Base-by-base conservation (phyloP, 768 basidiomycete species). In the Imleria badia region DNA sequence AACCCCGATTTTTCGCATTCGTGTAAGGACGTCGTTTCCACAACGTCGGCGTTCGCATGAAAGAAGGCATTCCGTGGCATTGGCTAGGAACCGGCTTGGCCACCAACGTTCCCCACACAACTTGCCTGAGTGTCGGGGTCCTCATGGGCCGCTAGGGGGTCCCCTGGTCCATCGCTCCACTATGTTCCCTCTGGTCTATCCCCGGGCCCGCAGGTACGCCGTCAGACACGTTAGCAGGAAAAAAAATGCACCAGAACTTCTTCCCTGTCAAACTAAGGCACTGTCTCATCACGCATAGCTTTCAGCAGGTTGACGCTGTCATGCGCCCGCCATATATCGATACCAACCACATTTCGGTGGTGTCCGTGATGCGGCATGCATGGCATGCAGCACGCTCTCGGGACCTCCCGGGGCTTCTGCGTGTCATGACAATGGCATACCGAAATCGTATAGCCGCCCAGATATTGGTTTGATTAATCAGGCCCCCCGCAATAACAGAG, bases 201-300 rank as follows among this genome's bases (percentile, higher is more conserved):
- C 20, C 3, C 23, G 23, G 22, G 41, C 22, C 45, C 39, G 20
- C 43, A 41, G 17, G 45, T 31, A 51, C 31, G 55, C 45, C 60
- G 44, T 51, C 43, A 30, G 31, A 67, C 65, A 67, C 58, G 58
- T 68, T 49, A 52, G 40, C 53, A 41, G 14, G 22, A 41, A 44
- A 45, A 26, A 44, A 41, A 14, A 20, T 30, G 15, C 19, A 39
- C 22, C 26, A 14, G 26, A 26, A 26, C 26, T 34, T 22, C 23
- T 49, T 51, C 40, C 35, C 45, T 33, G 48, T 52, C 47, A 52
- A 31, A 47, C 17, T 12, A 30, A 45, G 44, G 54, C 42, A 49
- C 50, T 29, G 19, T 33, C 26, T 15, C 41, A 26, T 42, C 22
- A 56, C 38, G 13, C 35, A 45, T n/a, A n/a, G 14, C 26, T 8